Conservation (phyloP, 345 rosid species). For the Sonneratia caseolaris region DNA sequence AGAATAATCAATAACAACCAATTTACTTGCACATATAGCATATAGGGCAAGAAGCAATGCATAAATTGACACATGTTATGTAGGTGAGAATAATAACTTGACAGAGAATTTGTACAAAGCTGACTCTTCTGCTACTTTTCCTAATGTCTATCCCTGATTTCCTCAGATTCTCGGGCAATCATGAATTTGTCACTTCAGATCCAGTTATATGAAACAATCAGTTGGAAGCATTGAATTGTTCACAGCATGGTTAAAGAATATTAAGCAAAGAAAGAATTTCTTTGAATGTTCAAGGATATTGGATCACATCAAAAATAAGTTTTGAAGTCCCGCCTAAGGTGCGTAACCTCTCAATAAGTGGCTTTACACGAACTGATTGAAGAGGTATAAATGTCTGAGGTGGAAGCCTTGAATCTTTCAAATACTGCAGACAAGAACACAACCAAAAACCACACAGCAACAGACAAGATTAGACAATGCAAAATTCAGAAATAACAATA, state of each 20-base stretch:
- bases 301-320: constrained; percentile 81
- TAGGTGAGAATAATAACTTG: not conserved
- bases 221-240: not conserved
- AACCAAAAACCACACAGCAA: constrained; percentile 5
- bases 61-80: not conserved
- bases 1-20: not conserved
- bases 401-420: constrained; percentile 98
- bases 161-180: not conserved
- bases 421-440: constrained; percentile 49
- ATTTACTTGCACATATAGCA: not conserved
- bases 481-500: not conserved
- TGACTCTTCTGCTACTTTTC: not conserved
- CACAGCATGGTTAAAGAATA: not conserved
- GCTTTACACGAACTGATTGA: constrained; percentile 90
- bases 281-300: constrained; percentile 62
- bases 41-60: not conserved
- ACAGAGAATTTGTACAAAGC: not conserved
- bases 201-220: not conserved
- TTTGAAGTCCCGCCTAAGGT: constrained; percentile 74
- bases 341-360: constrained; percentile 69
- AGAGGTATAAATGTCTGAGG: constrained; percentile 97
- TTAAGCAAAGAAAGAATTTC: not conserved
- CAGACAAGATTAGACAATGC: not conserved
- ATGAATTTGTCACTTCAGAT: not conserved
- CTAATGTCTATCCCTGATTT: not conserved